A percentile compares a stretch with the other conserved stretches of the same genome.
Conservation (phyloP, 352 stramenopile genomes). For the Phytophthora europaea region DNA sequence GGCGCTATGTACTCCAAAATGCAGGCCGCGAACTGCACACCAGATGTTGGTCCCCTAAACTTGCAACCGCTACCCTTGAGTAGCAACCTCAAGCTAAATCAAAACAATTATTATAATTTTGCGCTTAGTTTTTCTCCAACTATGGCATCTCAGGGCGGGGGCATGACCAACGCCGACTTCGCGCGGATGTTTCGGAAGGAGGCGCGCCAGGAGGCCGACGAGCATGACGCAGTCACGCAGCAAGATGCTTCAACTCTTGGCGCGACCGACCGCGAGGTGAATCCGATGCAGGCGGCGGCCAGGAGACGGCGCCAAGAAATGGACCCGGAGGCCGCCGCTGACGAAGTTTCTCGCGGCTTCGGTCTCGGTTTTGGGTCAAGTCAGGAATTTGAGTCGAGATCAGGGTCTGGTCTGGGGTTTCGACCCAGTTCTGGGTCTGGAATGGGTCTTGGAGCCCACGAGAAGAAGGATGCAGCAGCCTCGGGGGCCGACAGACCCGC, state of each 20-base stretch:
- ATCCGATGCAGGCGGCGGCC: slow-evolving; percentile 28
- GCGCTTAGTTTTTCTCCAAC: not conserved
- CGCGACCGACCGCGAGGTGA: slow-evolving; percentile 1
- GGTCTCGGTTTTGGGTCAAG: slow-evolving; percentile 2
- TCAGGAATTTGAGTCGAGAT: not conserved
- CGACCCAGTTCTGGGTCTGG: slow-evolving; percentile 23
- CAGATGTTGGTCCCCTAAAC: not conserved
- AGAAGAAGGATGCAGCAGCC: slow-evolving; percentile 10
- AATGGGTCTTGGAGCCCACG: slow-evolving; percentile 18
- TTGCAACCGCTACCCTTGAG: not conserved
- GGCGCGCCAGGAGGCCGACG: slow-evolving; percentile 21
- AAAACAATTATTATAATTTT: not conserved
- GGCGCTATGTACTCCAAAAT: slow-evolving; percentile 3
- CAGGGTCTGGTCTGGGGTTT: slow-evolving; percentile 24
- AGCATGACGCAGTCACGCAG: not conserved
- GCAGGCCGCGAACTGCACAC: not conserved
- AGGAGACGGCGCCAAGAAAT: slow-evolving; percentile 37
- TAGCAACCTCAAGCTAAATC: not conserved
- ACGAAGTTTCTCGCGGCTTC: slow-evolving; percentile 17
- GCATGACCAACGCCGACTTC: slow-evolving; percentile 84
- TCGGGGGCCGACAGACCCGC: not conserved
- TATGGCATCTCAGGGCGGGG: slow-evolving; percentile 27
- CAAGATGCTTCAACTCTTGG: not conserved
- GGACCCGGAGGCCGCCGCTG: slow-evolving; percentile 8
- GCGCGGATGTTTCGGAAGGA: slow-evolving; percentile 77